Conservation (phyloP, 805 yeast genomes). For the Metschnikowia vanudenii region DNA sequence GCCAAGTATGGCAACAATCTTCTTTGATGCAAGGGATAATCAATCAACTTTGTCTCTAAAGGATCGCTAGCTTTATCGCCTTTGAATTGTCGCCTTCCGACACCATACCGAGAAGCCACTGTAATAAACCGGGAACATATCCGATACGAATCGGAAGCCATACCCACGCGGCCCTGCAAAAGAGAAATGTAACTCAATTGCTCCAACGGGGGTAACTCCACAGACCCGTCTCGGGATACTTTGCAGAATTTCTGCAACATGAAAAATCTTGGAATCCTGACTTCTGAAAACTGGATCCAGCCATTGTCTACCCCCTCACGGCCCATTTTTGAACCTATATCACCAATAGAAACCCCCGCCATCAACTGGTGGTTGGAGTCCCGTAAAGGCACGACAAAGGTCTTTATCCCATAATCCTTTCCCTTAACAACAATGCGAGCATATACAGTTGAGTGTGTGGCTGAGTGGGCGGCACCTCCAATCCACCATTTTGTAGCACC, state of each 20-base stretch:
- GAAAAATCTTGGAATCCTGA: slow-evolving; percentile 44
- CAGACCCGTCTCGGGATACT: slow-evolving; percentile 40
- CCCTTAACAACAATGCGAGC: slow-evolving; percentile 46
- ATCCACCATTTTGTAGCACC: slow-evolving; percentile 54
- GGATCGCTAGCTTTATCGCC: slow-evolving; percentile 17
- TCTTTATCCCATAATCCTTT: slow-evolving; percentile 46
- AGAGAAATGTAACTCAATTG: slow-evolving; percentile 45
- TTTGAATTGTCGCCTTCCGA: slow-evolving; percentile 47
- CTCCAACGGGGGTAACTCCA: slow-evolving; percentile 44
- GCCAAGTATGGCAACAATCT: slow-evolving; percentile 46
- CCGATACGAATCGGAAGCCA: slow-evolving; percentile 45
- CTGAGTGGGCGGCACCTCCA: slow-evolving; percentile 50
- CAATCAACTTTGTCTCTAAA: slow-evolving; percentile 41
- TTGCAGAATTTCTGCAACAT: slow-evolving; percentile 47
- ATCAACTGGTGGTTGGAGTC: slow-evolving; percentile 41
- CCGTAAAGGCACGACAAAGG: slow-evolving; percentile 46
- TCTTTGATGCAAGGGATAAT: slow-evolving; percentile 47
- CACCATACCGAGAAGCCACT: slow-evolving; percentile 45
- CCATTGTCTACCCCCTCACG: slow-evolving; percentile 50
- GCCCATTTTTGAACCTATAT: slow-evolving; percentile 50
- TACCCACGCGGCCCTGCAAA: slow-evolving; percentile 45
- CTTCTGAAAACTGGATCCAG: slow-evolving; percentile 47
- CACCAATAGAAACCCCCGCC: slow-evolving; percentile 47
- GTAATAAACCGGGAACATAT: slow-evolving; percentile 42
- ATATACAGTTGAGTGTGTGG: slow-evolving; percentile 41